Percentiles rank a stretch among this genome's conserved stretches.
These are phyloP conservation scores for Auricularia sp. DNA, from an alignment of 768 basidiomycete genomes.

Conservation along the genomic window DNA sequence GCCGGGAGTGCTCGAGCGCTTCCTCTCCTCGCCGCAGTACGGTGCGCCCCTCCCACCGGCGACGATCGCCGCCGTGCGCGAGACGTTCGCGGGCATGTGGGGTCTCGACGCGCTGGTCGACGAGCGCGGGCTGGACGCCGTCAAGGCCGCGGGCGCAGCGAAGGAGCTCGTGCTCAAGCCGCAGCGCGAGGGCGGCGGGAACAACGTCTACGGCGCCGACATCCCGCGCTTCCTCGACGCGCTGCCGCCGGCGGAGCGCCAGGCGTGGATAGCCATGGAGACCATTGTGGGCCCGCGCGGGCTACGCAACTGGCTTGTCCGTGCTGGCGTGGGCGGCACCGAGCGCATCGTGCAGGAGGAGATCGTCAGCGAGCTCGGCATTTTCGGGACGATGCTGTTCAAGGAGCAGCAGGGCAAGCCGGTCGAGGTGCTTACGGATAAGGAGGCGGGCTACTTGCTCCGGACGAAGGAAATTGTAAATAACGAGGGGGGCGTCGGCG, in stretches of 20 bases:
- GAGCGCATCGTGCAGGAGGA: conserved; percentile 47
- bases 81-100: conserved; percentile 87
- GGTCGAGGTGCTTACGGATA: conserved; percentile 37
- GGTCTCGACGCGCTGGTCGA: conserved; percentile 43
- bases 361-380: conserved; percentile 82
- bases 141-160: conserved; percentile 47
- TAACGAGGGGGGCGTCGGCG: conserved; percentile 86
- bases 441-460: conserved; percentile 72
- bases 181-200: conserved; percentile 96
- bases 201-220: conserved; percentile 81
- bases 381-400: conserved; percentile 86
- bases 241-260: conserved; percentile 50
- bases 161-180: conserved; percentile 80
- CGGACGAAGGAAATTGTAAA: conserved; percentile 85
- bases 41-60: conserved; percentile 23
- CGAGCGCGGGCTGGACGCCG: conserved; percentile 22
- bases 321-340: conserved; percentile 40
- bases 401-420: conserved; percentile 8
- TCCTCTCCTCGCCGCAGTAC: conserved; percentile 38
- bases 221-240: conserved; percentile 69
- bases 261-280: conserved; percentile 95
- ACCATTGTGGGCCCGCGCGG: conserved; percentile 72
- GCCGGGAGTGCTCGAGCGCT: conserved; percentile 62
- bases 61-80: conserved; percentile 47
- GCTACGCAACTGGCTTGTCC: conserved; percentile 63